Conservation (phyloP, 129 eudicot species). For the Flaveria linearis region DNA sequence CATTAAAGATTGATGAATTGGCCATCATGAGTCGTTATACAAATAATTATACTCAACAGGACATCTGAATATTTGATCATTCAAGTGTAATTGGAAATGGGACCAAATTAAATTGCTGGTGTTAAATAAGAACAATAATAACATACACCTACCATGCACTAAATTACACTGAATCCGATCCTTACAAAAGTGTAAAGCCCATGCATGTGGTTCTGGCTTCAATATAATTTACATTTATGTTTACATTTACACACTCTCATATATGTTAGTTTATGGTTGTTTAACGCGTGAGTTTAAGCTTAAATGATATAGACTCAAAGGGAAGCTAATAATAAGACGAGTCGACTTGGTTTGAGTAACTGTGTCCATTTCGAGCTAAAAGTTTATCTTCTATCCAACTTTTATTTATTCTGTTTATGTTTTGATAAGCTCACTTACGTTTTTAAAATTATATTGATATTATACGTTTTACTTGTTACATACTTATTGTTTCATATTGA, state of each 20-base stretch:
- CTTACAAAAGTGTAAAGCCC: slow-evolving; percentile 24
- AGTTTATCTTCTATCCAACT: too few species aligned
- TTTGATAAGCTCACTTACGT: too few species aligned
- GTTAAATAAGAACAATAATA: slow-evolving; percentile 42
- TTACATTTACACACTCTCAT: neutral
- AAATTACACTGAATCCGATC: slow-evolving; percentile 30
- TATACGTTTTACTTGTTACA: too few species aligned
- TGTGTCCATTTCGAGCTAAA: too few species aligned
- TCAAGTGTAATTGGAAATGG: slow-evolving; percentile 25
- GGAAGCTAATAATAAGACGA: neutral
- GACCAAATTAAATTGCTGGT: slow-evolving; percentile 36
- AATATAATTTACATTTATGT: neutral
- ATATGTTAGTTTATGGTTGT: neutral
- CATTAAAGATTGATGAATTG: slow-evolving; percentile 24
- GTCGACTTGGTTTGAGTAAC: too few species aligned
- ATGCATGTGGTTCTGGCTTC: slow-evolving; percentile 30
- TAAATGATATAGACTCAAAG: neutral
- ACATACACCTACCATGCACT: slow-evolving; percentile 46
- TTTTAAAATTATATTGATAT: too few species aligned
- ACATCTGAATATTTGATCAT: slow-evolving; percentile 26
- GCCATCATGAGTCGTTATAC: slow-evolving; percentile 20
- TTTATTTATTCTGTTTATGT: too few species aligned
- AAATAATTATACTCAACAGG: slow-evolving; percentile 21
- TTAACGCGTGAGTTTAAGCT: too few species aligned
- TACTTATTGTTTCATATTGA: too few species aligned